Base-by-base conservation (phyloP, 2,329 filamentous ascomycete species). In the Alternaria arborescens region DNA sequence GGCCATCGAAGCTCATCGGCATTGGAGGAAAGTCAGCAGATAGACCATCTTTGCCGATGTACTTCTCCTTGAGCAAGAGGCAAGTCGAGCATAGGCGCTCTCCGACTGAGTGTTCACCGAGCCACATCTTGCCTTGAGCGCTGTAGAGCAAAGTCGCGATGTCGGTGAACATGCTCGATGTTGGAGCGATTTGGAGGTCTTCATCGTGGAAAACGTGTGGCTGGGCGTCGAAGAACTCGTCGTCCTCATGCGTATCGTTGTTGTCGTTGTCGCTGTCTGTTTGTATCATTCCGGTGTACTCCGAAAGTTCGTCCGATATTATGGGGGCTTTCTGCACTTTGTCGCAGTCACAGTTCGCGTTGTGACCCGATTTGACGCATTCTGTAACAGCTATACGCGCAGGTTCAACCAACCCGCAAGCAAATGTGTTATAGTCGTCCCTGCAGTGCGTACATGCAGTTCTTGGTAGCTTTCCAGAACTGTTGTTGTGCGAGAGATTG, bases 121-220 rank as follows among this genome's bases (percentile, higher is more conserved):
- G 51, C 61, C 64, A 66, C 14, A 47, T 36, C 5, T 61, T 28
- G 22, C 64, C 64, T 14, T 66, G 61, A n/a, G 61, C 52, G 22
- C 58, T 51, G 43, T 60, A 66, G 2, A 66, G 55, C n/a, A 56
- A 14, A 4, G 53, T 58, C 8, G 64, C 64, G 14, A 64, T 52
- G 3, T 60, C 53, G 1, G 53, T 56, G 53, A 66, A 66, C 12
- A 51, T 43, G 40, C 24, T 44, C 14, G 24, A 47, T 20, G 26
- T 16, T 14, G 18, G 11, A 51, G n/a, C n/a, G 54, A 38, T 43
- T 52, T 50, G 16, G 48, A 14, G 34, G n/a, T 34, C 36, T 8
- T 26, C 18, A 26, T 43, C 14, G 11, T 44, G 10, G 40, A 53
- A 53, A 16, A 36, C n/a, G 18, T 53, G 18, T 1, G 51, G 51